A percentile compares a stretch with the other conserved stretches of the same genome.
These are phyloP conservation scores for Fagopyrum homotropicum DNA, from an alignment of 148 eudicot genomes.

Conservation along the genomic window DNA sequence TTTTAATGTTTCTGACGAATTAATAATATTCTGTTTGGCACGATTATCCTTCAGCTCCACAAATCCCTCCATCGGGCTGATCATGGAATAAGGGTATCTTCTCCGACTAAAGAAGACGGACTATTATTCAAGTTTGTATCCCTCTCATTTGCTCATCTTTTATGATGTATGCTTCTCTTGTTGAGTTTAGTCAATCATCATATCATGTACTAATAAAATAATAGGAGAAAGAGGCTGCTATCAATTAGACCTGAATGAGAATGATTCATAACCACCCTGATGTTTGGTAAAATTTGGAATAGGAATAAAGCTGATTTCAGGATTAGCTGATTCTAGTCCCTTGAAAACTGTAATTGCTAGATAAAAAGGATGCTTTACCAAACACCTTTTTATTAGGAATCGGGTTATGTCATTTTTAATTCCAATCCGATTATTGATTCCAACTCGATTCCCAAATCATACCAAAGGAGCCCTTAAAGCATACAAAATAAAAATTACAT, in stretches of 20 bases:
- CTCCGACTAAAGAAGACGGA: not conserved
- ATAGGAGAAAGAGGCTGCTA: not conserved
- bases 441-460: too few species aligned
- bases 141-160: slow-evolving; percentile 8
- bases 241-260: too few species aligned
- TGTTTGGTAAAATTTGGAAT: too few species aligned
- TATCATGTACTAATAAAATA: not conserved
- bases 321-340: too few species aligned
- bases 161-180: slow-evolving; percentile 6
- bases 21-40: not conserved
- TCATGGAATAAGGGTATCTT: not conserved
- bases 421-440: too few species aligned
- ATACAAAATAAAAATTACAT: not conserved
- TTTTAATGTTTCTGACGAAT: not conserved
- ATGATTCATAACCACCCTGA: too few species aligned
- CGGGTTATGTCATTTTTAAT: too few species aligned
- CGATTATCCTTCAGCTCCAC: slow-evolving; percentile 5
- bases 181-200: not conserved
- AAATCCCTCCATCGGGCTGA: not conserved
- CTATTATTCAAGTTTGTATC: slow-evolving; percentile 1
- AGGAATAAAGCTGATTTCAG: too few species aligned
- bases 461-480: not conserved
- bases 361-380: too few species aligned
- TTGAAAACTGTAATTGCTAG: too few species aligned
- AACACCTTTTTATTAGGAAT: too few species aligned